Percentiles rank a stretch among this genome's conserved stretches.
Conservation (phyloP, 2,329 filamentous ascomycete species). For the Colletotrichum ledebouriae region DNA sequence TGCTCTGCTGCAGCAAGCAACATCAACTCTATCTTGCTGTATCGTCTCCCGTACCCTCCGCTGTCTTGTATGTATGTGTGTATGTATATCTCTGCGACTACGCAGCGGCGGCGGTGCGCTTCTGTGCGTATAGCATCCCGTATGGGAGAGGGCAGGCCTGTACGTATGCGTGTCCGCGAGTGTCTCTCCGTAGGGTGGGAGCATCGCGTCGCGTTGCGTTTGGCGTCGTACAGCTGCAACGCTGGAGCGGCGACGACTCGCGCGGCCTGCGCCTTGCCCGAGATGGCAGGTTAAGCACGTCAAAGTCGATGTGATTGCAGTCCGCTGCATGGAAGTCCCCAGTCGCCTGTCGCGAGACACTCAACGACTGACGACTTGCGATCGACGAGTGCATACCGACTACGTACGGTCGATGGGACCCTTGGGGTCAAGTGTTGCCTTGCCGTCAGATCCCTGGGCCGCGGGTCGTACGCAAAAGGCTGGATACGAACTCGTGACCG, state of each 20-base stretch:
- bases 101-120: background rate
- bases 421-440: too few relatives aligned
- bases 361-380: background rate
- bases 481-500: constrained; percentile 27
- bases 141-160: background rate
- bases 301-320: background rate
- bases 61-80: constrained; percentile 16
- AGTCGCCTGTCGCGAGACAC: constrained; percentile 1
- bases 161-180: constrained; percentile 5
- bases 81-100: background rate
- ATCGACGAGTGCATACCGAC: too few relatives aligned
- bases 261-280: constrained; percentile 30
- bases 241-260: constrained; percentile 33
- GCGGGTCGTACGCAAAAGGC: background rate
- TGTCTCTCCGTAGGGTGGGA: constrained; percentile 26
- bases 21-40: constrained; percentile 22
- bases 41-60: constrained; percentile 6
- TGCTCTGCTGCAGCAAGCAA: background rate
- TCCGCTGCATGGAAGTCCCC: constrained; percentile 12
- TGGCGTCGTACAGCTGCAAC: constrained; percentile 33
- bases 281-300: constrained; percentile 15
- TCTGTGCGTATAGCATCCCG: background rate
- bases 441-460: too few relatives aligned
- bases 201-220: constrained; percentile 32
- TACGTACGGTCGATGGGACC: too few relatives aligned